Evolutionary conservation across 2,329 filamentous ascomycete species (phyloP), one percentile per base, ranked within the genome.

Genomic region (Aphanoascus verrucosus): DNA sequence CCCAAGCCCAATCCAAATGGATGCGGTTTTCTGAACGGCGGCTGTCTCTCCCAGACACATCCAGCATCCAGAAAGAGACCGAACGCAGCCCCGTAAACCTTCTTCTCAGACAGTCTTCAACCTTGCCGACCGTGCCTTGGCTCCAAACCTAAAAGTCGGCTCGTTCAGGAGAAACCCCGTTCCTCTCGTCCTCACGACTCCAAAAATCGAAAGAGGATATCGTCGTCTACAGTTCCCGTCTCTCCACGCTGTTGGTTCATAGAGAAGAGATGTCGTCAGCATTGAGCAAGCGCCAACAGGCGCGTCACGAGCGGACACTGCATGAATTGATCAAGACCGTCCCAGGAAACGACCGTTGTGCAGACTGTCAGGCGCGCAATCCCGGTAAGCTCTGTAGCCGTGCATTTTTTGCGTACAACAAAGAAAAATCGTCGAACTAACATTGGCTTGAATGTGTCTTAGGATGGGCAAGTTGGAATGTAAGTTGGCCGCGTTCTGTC

Each of bases 381-480:
- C 93, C 93, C 82, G 85, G 89, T 94, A 74, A 64, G 82, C 44
- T 55, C 48, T 17, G 41, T 20, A 37, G 31, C 3, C 15, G 37
- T 43, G 37, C 51, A 48, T 43, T 28, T 7, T 28, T 28, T 28
- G 23, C 23, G 23, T 5, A 34, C n/a, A 48, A n/a, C 28, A 23
- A 34, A 52, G 31, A 46, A 42, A n/a, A 31, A 35, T 12, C 35
- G 14, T 19, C 19, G 53, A 38, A 31, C 43, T 53, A 34, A 49
- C 19, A 35, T 5, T 43, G 9, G 55, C 58, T 58, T 58, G 40
- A 50, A 51, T 56, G 59, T 51, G 20, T n/a, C 52, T 58, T 58
- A 93, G 88, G 83, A 74, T 96, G 90, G 90, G 89, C 90, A 69
- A 94, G 88, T 74, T 96, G 90, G 90, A 96, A 85, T 72, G 87